Conservation (phyloP, 768 basidiomycete genomes). For the Punctularia strigosozonata region DNA sequence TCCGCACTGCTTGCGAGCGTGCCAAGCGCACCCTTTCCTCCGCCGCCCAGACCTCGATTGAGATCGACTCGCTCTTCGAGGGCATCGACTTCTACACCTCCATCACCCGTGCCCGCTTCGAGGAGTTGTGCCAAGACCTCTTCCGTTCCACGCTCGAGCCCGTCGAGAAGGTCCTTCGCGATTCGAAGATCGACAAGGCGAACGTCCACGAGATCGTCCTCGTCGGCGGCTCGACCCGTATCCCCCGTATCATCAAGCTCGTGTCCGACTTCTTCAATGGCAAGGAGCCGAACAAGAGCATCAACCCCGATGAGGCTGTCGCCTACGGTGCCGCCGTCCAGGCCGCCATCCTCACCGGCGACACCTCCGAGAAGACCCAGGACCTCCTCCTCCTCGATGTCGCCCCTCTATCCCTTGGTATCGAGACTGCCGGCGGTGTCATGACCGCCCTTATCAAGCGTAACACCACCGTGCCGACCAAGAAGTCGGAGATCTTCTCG, state of each 20-base stretch:
- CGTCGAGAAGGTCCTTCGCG: slow-evolving; percentile 95
- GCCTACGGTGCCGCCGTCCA: slow-evolving; percentile 99
- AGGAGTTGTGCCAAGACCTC: slow-evolving; percentile 89
- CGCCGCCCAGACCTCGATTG: slow-evolving; percentile 91
- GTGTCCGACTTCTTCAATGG: slow-evolving; percentile 98
- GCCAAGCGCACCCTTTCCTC: slow-evolving; percentile 98
- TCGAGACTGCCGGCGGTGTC: slow-evolving; percentile 98
- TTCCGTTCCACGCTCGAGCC: slow-evolving; percentile 92
- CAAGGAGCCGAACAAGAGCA: slow-evolving; percentile 97
- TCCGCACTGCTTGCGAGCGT: slow-evolving; percentile 96
- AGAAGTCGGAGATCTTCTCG: slow-evolving; percentile 98
- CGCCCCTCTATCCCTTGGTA: slow-evolving; percentile 81
- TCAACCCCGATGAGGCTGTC: slow-evolving; percentile 99
- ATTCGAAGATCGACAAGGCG: slow-evolving; percentile 95
- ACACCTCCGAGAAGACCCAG: slow-evolving; percentile 96
- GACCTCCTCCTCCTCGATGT: slow-evolving; percentile 95
- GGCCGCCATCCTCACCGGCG: slow-evolving; percentile 94
- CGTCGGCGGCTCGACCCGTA: slow-evolving; percentile 97
- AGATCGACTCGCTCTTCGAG: slow-evolving; percentile 96
- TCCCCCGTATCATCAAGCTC: slow-evolving; percentile 93
- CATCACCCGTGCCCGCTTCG: slow-evolving; percentile 95
- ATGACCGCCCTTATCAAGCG: slow-evolving; percentile 98
- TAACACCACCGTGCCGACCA: slow-evolving; percentile 97
- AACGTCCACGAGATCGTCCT: slow-evolving; percentile 96
- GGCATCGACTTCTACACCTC: slow-evolving; percentile 98